These are phyloP conservation scores for Trypanosoma cruzi DNA, from an alignment of 208 protist genomes.

Conservation along the genomic window DNA sequence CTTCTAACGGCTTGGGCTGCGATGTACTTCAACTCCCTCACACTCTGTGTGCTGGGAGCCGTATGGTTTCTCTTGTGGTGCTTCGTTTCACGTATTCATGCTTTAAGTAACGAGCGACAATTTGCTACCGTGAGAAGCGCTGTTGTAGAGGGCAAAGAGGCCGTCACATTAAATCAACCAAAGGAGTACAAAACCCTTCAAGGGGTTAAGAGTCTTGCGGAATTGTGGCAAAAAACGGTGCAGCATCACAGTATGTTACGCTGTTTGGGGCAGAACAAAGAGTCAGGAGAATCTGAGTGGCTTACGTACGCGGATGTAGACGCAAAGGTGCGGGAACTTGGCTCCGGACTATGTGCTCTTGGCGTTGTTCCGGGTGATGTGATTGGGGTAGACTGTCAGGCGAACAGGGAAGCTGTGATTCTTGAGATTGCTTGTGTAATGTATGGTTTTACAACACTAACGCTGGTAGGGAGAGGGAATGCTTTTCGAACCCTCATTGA, in stretches of 20 bases:
- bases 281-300: conserved; percentile 58
- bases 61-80: conserved; percentile 40
- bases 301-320: conserved; percentile 76
- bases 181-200: conserved; percentile 38
- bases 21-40: conserved; percentile 46
- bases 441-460: conserved; percentile 71
- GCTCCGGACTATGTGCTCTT: conserved; percentile 57
- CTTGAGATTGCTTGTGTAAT: conserved; percentile 74
- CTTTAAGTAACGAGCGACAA: conserved; percentile 37
- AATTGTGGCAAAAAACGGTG: conserved; percentile 74
- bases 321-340: conserved; percentile 62
- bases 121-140: conserved; percentile 47
- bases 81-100: conserved; percentile 39
- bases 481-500: conserved; percentile 74
- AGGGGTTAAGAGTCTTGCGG: conserved; percentile 42
- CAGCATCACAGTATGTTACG: conserved; percentile 47
- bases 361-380: conserved; percentile 68
- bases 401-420: conserved; percentile 49
- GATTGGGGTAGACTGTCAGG: conserved; percentile 79
- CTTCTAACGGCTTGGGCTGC: conserved; percentile 36
- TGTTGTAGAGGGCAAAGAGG: conserved; percentile 43
- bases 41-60: conserved; percentile 32
- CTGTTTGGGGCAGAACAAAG: conserved; percentile 65
- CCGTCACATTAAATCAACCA: conserved; percentile 29
- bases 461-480: conserved; percentile 63